Evolutionary conservation across 495 filamentous ascomycete species (phyloP), one percentile per base, ranked within the genome.

Genomic region (Cairneyella variabilis): DNA sequence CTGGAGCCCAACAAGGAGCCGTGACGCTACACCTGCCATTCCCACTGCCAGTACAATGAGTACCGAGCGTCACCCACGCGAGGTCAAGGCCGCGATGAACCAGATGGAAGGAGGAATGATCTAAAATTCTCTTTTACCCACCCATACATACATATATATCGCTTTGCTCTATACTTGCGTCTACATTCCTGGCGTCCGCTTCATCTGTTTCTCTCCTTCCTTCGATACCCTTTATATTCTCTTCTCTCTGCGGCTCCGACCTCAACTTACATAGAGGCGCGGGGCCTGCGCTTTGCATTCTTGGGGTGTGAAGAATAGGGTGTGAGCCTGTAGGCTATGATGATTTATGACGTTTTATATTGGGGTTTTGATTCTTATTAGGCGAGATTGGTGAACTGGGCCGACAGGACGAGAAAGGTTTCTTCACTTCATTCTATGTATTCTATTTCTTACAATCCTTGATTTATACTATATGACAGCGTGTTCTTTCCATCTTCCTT

Each of bases 71-170:
- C 70, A 73, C 57, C 70, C 70, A 10, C 60, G 69, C 47, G 70
- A 73, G 20, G 66, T 73, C 30, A 63, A 64, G 36, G 68, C 67
- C 32, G 66, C 66, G 39, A 69, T 79, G 50, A 66, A 64, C 39
- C 64, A 63, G 22, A 57, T 55, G 55, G 54, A 57, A 9, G 59
- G 59, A 41, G 55, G 55, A 22, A 62, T 62, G 59, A 62, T 62
- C 42, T 62, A 51, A 56, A 14, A 11, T 12, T 18, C 40, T 23
- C 23, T 30, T 47, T 28, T 12, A 44, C 12, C n/a, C 18, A 42
- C 38, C 18, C 26, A 14, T 27, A 30, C 36, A 56, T 16, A 14
- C 44, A 48, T 43, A 43, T 43, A 43, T 22, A 43, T 43, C 28
- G 14, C 28, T 32, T 14, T 20, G 5, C 17, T 18, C 21, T 38